phyloP scores from a whole-genome alignment of 2,329 filamentous ascomycete species.

The Alternaria rosae region DNA sequence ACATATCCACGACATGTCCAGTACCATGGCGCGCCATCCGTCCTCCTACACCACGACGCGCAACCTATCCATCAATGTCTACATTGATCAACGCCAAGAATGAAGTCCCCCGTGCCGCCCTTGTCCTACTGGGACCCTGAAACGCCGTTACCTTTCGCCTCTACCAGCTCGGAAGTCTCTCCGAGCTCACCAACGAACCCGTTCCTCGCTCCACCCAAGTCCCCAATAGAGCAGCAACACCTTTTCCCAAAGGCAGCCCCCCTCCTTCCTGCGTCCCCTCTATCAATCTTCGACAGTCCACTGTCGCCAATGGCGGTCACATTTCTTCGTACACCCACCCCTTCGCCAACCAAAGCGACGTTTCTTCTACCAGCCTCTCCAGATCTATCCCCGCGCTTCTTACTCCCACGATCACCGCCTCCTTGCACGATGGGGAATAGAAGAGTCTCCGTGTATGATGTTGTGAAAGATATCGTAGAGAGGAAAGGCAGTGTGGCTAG shows the following conservation, averaged over 20 bases:
- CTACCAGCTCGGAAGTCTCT: background rate
- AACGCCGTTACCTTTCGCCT: conserved; percentile 16
- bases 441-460: background rate
- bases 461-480: background rate
- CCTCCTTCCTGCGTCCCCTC: conserved; percentile 23
- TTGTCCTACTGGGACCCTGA: conserved; percentile 29
- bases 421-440: background rate
- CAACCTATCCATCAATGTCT: conserved; percentile 15
- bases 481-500: conserved; percentile 6
- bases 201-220: conserved; percentile 20
- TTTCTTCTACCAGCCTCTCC: background rate
- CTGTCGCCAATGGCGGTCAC: conserved; percentile 1
- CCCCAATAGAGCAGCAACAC: background rate
- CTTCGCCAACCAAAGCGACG: background rate
- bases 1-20: conserved; percentile 13
- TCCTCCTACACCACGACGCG: conserved; percentile 22
- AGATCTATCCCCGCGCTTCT: conserved; percentile 17
- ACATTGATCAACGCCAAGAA: background rate
- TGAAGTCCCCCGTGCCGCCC: conserved; percentile 15
- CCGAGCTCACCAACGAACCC: conserved; percentile 21
- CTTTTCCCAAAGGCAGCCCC: conserved; percentile 14
- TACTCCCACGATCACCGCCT: conserved; percentile 22
- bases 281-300: conserved; percentile 26
- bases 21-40: conserved; percentile 17
- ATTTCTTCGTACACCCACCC: conserved; percentile 11